These are phyloP conservation scores for Olyra latifolia DNA, from an alignment of 176 grass and related monocot genomes.

Conservation along the genomic window DNA sequence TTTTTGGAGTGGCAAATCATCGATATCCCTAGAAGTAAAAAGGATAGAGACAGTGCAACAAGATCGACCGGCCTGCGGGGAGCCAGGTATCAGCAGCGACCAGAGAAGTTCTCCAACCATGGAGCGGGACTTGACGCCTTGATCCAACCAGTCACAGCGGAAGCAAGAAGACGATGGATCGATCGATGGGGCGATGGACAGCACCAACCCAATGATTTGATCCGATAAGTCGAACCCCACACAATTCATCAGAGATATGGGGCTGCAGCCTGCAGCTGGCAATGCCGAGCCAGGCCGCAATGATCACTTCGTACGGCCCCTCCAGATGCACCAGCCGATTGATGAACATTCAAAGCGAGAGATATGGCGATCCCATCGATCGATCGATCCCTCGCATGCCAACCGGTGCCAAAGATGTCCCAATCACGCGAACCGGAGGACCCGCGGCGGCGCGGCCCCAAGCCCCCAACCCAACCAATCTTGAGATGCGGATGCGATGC, in stretches of 20 bases:
- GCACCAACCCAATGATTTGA: constrained; percentile 20
- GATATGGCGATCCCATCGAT: constrained; percentile 14
- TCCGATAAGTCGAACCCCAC: not conserved
- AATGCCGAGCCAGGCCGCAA: not conserved
- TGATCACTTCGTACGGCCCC: constrained; percentile 15
- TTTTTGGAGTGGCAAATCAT: no score
- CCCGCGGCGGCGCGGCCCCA: not conserved
- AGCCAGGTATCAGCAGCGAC: not conserved
- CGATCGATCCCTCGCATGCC: not conserved
- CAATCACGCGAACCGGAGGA: not conserved
- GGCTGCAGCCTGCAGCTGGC: not conserved
- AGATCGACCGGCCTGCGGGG: not conserved
- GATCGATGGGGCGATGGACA: not conserved
- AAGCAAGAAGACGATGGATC: not conserved
- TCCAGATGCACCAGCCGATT: not conserved
- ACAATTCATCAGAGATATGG: not conserved
- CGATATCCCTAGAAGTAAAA: not conserved
- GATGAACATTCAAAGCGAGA: constrained; percentile 8
- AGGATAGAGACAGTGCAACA: constrained; percentile 8
- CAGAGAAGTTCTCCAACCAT: not conserved
- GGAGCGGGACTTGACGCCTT: not conserved
- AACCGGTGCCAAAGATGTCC: not conserved
- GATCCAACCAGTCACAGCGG: not conserved
- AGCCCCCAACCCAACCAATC: not conserved
- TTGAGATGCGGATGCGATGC: constrained; percentile 17